Conservation (phyloP, 2,329 filamentous ascomycete species). For the Aspergillus pseudoglaucus region DNA sequence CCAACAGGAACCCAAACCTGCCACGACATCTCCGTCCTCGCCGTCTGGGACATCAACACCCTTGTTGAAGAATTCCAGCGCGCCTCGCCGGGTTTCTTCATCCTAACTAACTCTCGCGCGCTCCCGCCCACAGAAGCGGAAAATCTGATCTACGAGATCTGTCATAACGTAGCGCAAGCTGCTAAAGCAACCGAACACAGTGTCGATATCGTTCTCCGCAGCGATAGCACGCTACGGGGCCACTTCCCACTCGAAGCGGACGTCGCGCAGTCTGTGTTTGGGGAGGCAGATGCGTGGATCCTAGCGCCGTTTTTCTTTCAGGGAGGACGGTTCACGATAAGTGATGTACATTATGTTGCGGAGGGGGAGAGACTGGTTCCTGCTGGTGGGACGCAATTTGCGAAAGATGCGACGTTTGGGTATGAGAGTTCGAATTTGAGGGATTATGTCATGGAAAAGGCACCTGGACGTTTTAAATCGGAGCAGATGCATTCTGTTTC, state of each 20-base stretch:
- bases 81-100: constrained; percentile 50
- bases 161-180: constrained; percentile 43
- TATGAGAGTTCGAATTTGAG: constrained; percentile 49
- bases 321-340: constrained; percentile 52
- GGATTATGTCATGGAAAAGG: constrained; percentile 52
- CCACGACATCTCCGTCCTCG: constrained; percentile 51
- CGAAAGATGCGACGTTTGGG: constrained; percentile 53
- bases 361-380: constrained; percentile 46
- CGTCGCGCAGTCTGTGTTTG: constrained; percentile 46
- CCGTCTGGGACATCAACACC: constrained; percentile 45
- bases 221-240: constrained; percentile 52
- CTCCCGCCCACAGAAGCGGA: constrained; percentile 45
- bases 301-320: constrained; percentile 56
- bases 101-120: constrained; percentile 55
- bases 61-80: constrained; percentile 41
- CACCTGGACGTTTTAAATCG: constrained; percentile 33
- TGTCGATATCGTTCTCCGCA: constrained; percentile 52
- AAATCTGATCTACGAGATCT: constrained; percentile 46
- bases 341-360: constrained; percentile 54
- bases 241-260: constrained; percentile 54
- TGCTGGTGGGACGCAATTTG: constrained; percentile 50
- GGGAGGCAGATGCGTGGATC: constrained; percentile 47
- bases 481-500: constrained; percentile 41
- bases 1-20: constrained; percentile 59
- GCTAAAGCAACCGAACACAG: constrained; percentile 31